Evolutionary conservation across 2,329 filamentous ascomycete genomes (phyloP), one percentile per base, ranked within the genome.

Genomic region (Aspergillus versicolor): DNA sequence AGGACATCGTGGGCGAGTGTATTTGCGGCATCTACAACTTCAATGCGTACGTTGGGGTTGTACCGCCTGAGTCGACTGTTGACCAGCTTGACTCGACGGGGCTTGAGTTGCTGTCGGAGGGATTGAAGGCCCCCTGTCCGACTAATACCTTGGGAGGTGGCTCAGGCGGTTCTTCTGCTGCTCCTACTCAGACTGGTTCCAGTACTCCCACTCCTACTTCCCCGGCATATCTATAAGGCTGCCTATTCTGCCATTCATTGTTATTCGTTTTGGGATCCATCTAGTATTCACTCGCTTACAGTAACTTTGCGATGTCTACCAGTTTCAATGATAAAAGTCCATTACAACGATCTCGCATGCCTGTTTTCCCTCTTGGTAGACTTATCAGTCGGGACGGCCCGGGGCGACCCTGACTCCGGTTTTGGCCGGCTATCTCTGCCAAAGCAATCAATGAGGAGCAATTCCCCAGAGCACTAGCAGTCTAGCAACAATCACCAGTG

Each of bases 11-110:
- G 1, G 70, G 79, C 42, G 70, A 70, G 15, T 85, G 82, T 63
- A 68, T 77, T 17, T 84, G 66, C 43, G 69, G 82, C 3, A 72
- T 83, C 48, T 83, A 83, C 73, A 84, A 84, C 69, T 84, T 80
- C 72, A 84, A 84, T 57, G 77, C 80, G 13, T 84, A 81, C 59
- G 80, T 82, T 0, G 82, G 82, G 13, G 79, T 75, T 1, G 70
- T 84, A 3, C 80, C 81, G 22, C 63, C 67, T 13, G 65, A 65
- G 49, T 32, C 58, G 19, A 59, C 58, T 3, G 60, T 73, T 30
- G 76, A 79, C 54, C 63, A 68, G 48, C 72, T 79, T 1, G 67
- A 69, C 47, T 64, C 73, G 2, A 70, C 64, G 40, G 77, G 73
- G 13, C 52, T 68, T 34, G 56, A 63, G 4, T 59, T 62, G 57